phyloP scores from a whole-genome alignment of 2,329 filamentous ascomycete genomes.

The Aspergillus texensis region DNA sequence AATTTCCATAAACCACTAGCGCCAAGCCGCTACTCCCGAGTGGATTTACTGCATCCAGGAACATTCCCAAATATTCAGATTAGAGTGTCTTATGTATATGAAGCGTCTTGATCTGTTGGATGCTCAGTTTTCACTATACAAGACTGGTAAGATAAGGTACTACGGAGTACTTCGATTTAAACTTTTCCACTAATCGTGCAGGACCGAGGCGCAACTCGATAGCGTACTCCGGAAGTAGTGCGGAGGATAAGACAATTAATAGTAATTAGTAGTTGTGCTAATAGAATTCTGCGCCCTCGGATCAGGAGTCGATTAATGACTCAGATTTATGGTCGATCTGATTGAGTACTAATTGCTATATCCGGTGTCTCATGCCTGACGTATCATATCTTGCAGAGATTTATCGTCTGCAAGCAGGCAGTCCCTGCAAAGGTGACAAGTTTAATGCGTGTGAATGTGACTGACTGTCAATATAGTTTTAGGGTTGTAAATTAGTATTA shows the following conservation, averaged over 20 bases:
- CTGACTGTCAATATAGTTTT: neutral
- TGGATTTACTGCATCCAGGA: neutral
- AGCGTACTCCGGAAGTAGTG: neutral
- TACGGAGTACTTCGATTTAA: neutral
- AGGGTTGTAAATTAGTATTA: neutral
- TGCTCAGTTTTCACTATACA: neutral
- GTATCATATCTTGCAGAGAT: neutral
- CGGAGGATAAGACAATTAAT: neutral
- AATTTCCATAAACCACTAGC: neutral
- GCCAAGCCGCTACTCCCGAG: neutral
- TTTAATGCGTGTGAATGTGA: neutral
- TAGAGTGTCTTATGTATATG: neutral
- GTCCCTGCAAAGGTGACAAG: neutral
- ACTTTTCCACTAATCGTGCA: neutral
- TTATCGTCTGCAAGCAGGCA: neutral
- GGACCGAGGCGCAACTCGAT: neutral
- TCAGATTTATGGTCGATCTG: neutral
- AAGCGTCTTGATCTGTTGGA: neutral
- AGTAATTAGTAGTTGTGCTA: neutral
- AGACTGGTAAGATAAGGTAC: neutral
- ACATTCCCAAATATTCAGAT: neutral
- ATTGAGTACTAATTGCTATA: neutral
- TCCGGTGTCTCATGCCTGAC: neutral
- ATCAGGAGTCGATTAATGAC: neutral
- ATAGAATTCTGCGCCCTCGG: neutral